These are phyloP conservation scores for Acanthamoeba royreba DNA, from an alignment of 208 protist genomes.

Conservation along the genomic window DNA sequence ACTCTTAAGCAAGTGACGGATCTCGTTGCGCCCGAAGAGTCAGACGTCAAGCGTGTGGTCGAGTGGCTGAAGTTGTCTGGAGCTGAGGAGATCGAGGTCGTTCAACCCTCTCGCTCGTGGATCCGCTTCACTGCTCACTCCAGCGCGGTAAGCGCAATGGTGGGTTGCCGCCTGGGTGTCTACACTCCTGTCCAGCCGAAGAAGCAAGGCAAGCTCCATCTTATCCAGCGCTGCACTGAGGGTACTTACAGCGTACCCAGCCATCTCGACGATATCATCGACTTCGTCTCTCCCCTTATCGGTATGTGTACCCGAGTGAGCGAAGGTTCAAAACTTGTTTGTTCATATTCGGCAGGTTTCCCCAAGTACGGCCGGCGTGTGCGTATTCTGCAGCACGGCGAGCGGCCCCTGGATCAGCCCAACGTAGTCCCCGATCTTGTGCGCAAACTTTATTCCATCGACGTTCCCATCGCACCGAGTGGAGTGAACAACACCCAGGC, in stretches of 20 bases:
- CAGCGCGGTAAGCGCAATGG: neutral
- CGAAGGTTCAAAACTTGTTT: neutral
- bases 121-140: neutral
- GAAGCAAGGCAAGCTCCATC: neutral
- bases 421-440: conserved; percentile 10
- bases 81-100: neutral
- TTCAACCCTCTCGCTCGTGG: neutral
- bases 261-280: conserved; percentile 33
- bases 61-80: neutral
- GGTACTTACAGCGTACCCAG: neutral
- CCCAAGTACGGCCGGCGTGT: neutral
- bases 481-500: conserved; percentile 57
- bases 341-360: neutral
- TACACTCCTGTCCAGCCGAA: neutral
- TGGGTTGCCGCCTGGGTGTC: neutral
- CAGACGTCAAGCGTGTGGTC: neutral
- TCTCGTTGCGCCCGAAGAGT: neutral
- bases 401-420: neutral
- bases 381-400: too few relatives aligned
- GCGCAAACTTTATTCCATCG: conserved; percentile 21
- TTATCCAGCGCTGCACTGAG: neutral
- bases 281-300: conserved; percentile 38
- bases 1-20: neutral
- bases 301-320: neutral
- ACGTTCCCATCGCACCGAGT: neutral